These are phyloP conservation scores for Dysphania ambrosioides DNA, from an alignment of 148 eudicot species.

Conservation along the genomic window DNA sequence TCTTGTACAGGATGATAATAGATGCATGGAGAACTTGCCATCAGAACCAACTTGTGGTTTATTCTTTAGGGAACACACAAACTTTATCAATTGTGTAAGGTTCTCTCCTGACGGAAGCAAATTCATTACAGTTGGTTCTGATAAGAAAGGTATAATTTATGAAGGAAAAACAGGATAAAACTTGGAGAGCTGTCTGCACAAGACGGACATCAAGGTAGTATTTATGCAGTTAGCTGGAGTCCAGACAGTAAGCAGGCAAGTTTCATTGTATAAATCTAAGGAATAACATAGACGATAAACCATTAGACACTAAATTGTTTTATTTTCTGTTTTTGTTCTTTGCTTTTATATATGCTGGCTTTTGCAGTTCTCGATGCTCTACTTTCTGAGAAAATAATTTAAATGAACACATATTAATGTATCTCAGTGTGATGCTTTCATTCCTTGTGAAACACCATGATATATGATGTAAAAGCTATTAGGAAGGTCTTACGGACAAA, in stretches of 20 bases:
- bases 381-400: too few relatives aligned
- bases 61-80: slow-evolving; percentile 73
- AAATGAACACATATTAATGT: too few relatives aligned
- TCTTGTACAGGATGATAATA: neutral
- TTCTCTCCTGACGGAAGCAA: slow-evolving; percentile 92
- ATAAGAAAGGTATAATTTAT: slow-evolving; percentile 74
- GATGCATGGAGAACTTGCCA: neutral
- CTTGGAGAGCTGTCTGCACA: slow-evolving; percentile 79
- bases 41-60: slow-evolving; percentile 14
- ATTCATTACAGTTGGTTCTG: slow-evolving; percentile 90
- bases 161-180: slow-evolving; percentile 89
- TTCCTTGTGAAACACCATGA: too few relatives aligned
- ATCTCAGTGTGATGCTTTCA: too few relatives aligned
- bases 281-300: neutral
- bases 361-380: too few relatives aligned
- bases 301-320: too few relatives aligned
- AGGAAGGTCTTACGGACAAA: too few relatives aligned
- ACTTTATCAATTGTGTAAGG: slow-evolving; percentile 90
- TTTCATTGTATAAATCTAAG: neutral
- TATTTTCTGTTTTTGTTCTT: too few relatives aligned
- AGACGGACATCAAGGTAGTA: slow-evolving; percentile 87
- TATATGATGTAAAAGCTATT: too few relatives aligned
- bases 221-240: slow-evolving; percentile 96
- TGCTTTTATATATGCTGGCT: too few relatives aligned
- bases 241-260: slow-evolving; percentile 81